phyloP scores from a whole-genome alignment of 1,139 yeast genomes.

The Candida smagusa region DNA sequence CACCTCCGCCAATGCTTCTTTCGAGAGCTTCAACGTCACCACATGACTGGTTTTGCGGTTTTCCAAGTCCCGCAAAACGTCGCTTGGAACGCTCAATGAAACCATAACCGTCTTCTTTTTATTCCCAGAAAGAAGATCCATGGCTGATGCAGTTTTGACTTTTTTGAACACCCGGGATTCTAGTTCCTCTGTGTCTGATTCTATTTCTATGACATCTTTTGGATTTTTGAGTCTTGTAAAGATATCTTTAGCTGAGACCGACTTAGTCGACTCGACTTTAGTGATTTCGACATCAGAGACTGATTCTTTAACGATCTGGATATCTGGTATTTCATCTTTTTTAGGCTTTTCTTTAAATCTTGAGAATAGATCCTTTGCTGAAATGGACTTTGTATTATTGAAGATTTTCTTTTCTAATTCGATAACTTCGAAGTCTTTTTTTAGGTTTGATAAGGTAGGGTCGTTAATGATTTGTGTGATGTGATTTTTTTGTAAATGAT shows the following conservation, averaged over 20 bases:
- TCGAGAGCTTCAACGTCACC: constrained; percentile 23
- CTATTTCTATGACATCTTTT: neutral
- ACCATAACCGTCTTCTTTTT: no score
- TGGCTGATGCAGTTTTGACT: constrained; percentile 23
- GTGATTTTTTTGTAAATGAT: no score
- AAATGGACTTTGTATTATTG: constrained; percentile 18
- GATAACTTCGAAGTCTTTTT: constrained; percentile 18
- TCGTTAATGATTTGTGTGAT: no score
- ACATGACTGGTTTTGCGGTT: constrained; percentile 10
- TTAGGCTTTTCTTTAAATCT: constrained; percentile 12
- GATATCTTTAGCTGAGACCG: constrained; percentile 3
- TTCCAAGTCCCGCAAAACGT: constrained; percentile 1
- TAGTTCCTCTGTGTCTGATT: constrained; percentile 5
- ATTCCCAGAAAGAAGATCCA: constrained; percentile 10
- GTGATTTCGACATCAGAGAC: neutral
- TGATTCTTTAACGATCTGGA: neutral
- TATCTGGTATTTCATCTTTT: neutral
- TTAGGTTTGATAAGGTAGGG: neutral
- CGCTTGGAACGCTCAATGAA: constrained; percentile 1
- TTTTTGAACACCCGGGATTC: constrained; percentile 19
- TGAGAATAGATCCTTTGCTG: constrained; percentile 31
- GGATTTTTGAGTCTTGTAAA: neutral
- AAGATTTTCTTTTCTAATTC: constrained; percentile 35
- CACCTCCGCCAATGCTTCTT: constrained; percentile 23
- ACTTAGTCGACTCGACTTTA: neutral